Evolutionary conservation across 2,329 filamentous ascomycete genomes (phyloP).

Genomic region (Fusarium pilosicola): DNA sequence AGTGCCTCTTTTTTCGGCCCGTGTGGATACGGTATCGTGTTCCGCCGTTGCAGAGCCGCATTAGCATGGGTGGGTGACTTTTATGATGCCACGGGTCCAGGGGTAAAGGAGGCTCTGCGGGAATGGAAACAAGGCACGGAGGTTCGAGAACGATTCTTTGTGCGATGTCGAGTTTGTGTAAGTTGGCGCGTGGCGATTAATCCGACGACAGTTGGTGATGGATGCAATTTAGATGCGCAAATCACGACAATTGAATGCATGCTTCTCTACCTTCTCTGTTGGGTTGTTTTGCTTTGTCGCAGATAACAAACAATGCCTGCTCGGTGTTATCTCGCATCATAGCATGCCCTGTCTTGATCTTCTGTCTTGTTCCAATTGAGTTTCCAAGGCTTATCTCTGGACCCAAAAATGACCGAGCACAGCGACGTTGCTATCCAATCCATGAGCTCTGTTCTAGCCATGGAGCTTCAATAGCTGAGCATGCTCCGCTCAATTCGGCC

Average conservation of each 20-base stretch:
- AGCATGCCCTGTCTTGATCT: neutral
- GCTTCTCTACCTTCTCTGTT: neutral
- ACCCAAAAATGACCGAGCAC: slow-evolving; percentile 20
- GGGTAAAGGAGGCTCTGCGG: slow-evolving; percentile 25
- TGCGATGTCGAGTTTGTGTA: neutral
- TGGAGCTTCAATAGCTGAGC: slow-evolving; percentile 7
- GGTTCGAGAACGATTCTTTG: neutral
- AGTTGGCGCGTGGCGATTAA: neutral
- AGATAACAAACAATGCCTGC: neutral
- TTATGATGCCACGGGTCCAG: slow-evolving; percentile 10
- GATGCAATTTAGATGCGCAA: neutral
- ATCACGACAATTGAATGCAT: neutral
- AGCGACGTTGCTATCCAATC: neutral
- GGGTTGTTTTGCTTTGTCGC: neutral
- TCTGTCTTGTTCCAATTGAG: slow-evolving; percentile 23
- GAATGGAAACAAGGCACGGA: slow-evolving; percentile 1
- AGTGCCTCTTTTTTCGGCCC: slow-evolving; percentile 23
- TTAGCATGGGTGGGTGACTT: slow-evolving; percentile 10
- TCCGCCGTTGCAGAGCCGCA: slow-evolving; percentile 32
- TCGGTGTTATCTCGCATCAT: slow-evolving; percentile 26
- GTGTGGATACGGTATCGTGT: slow-evolving; percentile 21
- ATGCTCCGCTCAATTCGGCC: slow-evolving; percentile 22
- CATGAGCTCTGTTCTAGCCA: slow-evolving; percentile 1
- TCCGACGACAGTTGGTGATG: neutral
- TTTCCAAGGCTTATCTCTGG: slow-evolving; percentile 20